These are phyloP conservation scores for Andrographis paniculata DNA, from an alignment of 305 asterid genomes.

Conservation along the genomic window DNA sequence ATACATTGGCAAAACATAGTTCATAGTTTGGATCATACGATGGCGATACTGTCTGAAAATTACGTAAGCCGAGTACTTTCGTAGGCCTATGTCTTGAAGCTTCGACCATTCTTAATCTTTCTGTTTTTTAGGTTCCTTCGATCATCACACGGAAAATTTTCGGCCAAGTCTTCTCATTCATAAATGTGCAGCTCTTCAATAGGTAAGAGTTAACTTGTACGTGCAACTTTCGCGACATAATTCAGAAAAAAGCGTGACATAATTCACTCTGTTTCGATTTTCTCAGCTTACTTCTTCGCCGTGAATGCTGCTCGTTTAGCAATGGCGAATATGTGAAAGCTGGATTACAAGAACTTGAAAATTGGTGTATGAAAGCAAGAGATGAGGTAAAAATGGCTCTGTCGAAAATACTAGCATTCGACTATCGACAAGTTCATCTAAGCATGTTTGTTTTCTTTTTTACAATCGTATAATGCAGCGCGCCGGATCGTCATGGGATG, in stretches of 20 bases:
- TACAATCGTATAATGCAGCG: slow-evolving; percentile 31
- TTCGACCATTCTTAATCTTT: slow-evolving; percentile 15
- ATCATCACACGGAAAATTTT: slow-evolving; percentile 68
- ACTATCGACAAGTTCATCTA: slow-evolving; percentile 15
- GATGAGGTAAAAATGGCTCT: slow-evolving; percentile 44
- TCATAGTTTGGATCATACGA: slow-evolving; percentile 55
- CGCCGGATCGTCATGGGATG: slow-evolving; percentile 87
- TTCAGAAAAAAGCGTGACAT: slow-evolving; percentile 14
- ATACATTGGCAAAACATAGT: slow-evolving; percentile 83
- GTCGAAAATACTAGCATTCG: slow-evolving; percentile 5
- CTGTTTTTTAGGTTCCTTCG: slow-evolving; percentile 55
- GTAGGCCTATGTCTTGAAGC: slow-evolving; percentile 16
- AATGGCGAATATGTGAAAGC: slow-evolving; percentile 90
- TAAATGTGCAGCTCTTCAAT: slow-evolving; percentile 93
- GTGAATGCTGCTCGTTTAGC: slow-evolving; percentile 98
- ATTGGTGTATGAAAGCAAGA: slow-evolving; percentile 69
- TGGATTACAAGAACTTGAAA: slow-evolving; percentile 87
- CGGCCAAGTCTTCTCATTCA: slow-evolving; percentile 93
- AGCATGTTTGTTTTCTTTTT: slow-evolving; percentile 15
- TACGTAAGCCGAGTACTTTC: slow-evolving; percentile 40
- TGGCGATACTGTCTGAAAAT: slow-evolving; percentile 60
- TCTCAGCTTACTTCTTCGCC: slow-evolving; percentile 84
- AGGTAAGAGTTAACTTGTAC: slow-evolving; percentile 42
- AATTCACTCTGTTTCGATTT: slow-evolving; percentile 14
- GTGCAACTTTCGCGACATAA: slow-evolving; percentile 7